Evolutionary conservation across 2,329 filamentous ascomycete species (phyloP), one percentile per base, ranked within the genome.

Genomic region (Leptosphaerulina australis): DNA sequence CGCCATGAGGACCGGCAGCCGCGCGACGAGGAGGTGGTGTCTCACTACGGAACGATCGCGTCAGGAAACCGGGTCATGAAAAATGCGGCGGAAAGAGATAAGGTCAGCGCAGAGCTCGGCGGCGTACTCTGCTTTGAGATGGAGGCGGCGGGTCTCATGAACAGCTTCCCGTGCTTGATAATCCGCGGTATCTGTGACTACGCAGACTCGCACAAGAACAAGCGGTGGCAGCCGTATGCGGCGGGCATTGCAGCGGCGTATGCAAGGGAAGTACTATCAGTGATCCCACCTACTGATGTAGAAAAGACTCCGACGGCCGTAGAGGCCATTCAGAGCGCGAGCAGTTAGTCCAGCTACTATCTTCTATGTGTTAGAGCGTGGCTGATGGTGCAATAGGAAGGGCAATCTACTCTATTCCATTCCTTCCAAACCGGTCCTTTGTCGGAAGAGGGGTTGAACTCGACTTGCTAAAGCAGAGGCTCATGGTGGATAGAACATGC

Each of bases 401-500:
- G n/a, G n/a, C n/a, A n/a, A n/a, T n/a, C 30, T 56, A 48, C 55
- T 49, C 31, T 15, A 45, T 69, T 24, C 66, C 62, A 2, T 66
- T 71, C 34, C 46, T 30, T 4, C 48, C 38, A 35, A 71, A 69
- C 36, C 44, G 21, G 28, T 41, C 50, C 14, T 71, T 71, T 53
- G 49, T 66, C 17, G 64, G 67, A 29, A 50, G 62, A 40, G 39
- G 18, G 14, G 24, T 35, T 9, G 57, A 68, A 41, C 66, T 71
- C 25, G 30, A 56, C 11, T 21, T 39, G 15, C 58, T 69, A 6
- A 53, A 59, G 34, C 51, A 63, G 41, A 47, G n/a, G 50, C 55
- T 69, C 5, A 26, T 69, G 25, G 49, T 47, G 1, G 47, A 56
- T 12, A 28, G 48, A 41, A 53, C 54, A 24, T 65, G 53, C 57